phyloP scores from a whole-genome alignment of 306 rosid genomes.

The Acacia acuminata region DNA sequence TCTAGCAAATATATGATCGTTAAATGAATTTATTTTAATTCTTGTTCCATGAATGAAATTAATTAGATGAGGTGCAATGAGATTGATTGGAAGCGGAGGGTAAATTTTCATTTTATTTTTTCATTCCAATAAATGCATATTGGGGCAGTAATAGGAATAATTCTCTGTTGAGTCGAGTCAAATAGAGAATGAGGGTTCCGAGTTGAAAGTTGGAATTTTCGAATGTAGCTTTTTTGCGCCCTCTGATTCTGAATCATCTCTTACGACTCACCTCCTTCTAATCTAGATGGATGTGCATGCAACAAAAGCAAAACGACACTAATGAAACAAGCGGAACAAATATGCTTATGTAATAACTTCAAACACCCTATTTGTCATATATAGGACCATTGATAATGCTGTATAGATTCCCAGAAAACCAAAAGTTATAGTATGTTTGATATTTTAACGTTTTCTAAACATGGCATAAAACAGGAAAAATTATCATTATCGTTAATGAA shows the following conservation, averaged over 20 bases:
- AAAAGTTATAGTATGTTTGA: neutral
- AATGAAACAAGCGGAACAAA: neutral
- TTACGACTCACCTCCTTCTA: neutral
- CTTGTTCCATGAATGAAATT: too few species aligned
- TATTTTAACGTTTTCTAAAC: neutral
- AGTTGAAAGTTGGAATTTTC: neutral
- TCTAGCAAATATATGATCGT: too few species aligned
- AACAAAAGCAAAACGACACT: neutral
- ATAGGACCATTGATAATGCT: neutral
- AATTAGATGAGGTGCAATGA: too few species aligned
- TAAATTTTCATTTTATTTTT: too few species aligned
- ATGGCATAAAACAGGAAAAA: neutral
- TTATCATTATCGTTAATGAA: neutral
- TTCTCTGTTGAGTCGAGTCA: constrained; percentile 37
- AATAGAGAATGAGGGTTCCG: constrained; percentile 9
- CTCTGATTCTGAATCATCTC: neutral
- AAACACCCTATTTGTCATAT: neutral
- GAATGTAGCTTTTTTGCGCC: neutral
- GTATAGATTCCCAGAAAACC: neutral
- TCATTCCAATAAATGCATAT: neutral
- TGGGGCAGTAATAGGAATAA: constrained; percentile 15
- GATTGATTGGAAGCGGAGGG: too few species aligned
- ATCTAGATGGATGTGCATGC: neutral
- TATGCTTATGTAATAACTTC: constrained; percentile 16
- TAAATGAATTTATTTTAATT: too few species aligned